These are phyloP conservation scores for Neurospora pannonica DNA, from an alignment of 495 filamentous ascomycete species.

Conservation along the genomic window DNA sequence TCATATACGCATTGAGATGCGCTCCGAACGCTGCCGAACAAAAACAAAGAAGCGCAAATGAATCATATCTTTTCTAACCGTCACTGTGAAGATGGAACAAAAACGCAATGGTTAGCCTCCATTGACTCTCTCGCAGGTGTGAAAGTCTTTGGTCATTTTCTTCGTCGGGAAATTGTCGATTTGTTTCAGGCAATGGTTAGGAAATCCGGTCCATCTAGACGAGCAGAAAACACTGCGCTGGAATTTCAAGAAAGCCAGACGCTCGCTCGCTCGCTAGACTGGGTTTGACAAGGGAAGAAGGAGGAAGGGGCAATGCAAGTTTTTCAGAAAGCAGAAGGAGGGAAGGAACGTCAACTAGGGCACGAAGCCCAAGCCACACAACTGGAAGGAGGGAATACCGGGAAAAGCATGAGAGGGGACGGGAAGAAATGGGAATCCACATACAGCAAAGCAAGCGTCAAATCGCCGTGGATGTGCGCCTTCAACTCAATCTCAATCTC, in stretches of 20 bases:
- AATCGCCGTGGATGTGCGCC: conserved; percentile 86
- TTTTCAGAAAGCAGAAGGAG: background rate
- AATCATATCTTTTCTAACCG: background rate
- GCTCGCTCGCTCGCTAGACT: background rate
- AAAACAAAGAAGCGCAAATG: background rate
- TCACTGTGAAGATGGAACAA: background rate
- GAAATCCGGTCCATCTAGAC: background rate
- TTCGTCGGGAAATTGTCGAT: background rate
- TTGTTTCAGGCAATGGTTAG: background rate
- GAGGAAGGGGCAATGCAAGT: background rate
- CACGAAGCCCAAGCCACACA: background rate
- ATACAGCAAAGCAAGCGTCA: conserved; percentile 78
- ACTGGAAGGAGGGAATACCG: background rate
- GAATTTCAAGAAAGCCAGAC: background rate
- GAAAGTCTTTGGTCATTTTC: background rate
- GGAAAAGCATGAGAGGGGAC: background rate
- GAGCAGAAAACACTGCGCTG: background rate
- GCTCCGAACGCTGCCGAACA: background rate
- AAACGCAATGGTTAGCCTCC: background rate
- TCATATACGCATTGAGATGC: background rate
- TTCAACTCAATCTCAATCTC: conserved; percentile 86
- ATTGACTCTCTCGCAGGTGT: background rate
- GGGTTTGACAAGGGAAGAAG: background rate
- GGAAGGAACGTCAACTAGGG: background rate
- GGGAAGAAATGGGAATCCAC: conserved; percentile 18